Conservation (phyloP, 345 rosid species). For the Turnera subulata region DNA sequence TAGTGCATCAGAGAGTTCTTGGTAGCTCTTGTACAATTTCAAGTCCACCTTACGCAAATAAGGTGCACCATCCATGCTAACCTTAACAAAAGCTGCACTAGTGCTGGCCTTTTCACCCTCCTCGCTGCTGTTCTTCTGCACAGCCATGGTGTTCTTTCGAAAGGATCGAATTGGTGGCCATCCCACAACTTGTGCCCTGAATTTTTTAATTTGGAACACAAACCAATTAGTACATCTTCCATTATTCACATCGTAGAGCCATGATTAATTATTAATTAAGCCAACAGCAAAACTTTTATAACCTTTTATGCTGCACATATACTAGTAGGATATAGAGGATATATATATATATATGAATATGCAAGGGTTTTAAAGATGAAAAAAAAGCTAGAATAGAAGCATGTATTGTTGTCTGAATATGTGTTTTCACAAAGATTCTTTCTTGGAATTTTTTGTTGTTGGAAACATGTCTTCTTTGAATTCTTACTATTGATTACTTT, state of each 20-base stretch:
- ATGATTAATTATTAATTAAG: not conserved
- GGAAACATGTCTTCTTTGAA: not conserved
- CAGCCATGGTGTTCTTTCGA: constrained; percentile 22
- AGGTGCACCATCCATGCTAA: constrained; percentile 33
- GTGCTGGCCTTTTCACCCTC: constrained; percentile 8
- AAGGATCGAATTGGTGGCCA: constrained; percentile 28
- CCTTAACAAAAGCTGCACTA: constrained; percentile 23
- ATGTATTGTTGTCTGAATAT: not conserved
- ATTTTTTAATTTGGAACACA: not conserved
- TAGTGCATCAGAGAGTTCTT: constrained; percentile 24
- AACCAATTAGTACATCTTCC: not conserved
- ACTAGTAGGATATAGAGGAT: too few relatives aligned
- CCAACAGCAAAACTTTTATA: not conserved
- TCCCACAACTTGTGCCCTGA: constrained; percentile 33
- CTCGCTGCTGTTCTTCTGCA: constrained; percentile 14
- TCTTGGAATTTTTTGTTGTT: not conserved
- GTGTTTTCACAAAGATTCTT: not conserved
- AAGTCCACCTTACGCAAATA: constrained; percentile 28
- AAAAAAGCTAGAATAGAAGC: not conserved
- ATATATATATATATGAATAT: too few relatives aligned
- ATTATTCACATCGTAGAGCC: too few relatives aligned
- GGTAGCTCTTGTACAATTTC: constrained; percentile 26
- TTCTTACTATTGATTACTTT: not conserved
- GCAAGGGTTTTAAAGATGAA: too few relatives aligned
- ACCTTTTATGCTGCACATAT: not conserved